phyloP scores from a whole-genome alignment of 805 yeast genomes.

The Saccharomycopsis malanga region DNA sequence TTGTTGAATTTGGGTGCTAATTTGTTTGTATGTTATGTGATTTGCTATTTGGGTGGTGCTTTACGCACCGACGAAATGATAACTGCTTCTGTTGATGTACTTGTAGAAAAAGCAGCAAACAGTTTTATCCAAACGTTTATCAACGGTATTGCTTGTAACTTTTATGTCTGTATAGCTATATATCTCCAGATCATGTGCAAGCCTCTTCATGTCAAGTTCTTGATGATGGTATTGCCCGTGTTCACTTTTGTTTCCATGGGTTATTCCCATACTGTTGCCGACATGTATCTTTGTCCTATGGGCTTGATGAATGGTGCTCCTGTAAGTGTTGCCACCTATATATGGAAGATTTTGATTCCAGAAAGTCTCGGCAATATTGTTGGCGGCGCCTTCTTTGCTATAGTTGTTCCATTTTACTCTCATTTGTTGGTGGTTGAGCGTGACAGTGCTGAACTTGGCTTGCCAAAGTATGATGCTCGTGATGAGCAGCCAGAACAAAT shows the following conservation, averaged over 20 bases:
- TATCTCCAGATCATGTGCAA: conserved; percentile 72
- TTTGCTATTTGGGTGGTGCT: conserved; percentile 51
- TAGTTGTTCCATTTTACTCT: conserved; percentile 62
- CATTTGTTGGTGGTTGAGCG: conserved; percentile 67
- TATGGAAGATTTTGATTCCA: conserved; percentile 70
- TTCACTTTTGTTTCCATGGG: conserved; percentile 77
- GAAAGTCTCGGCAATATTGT: conserved; percentile 68
- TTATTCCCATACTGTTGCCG: conserved; percentile 76
- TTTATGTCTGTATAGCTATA: conserved; percentile 67
- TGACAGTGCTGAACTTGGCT: conserved; percentile 52
- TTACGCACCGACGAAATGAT: conserved; percentile 36
- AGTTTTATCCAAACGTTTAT: conserved; percentile 57
- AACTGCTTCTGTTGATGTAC: conserved; percentile 41
- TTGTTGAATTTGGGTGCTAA: conserved; percentile 58
- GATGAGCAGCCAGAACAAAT: conserved; percentile 79
- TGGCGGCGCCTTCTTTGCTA: conserved; percentile 68
- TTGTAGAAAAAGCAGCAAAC: conserved; percentile 36
- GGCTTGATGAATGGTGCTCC: conserved; percentile 60
- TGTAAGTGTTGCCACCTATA: conserved; percentile 52
- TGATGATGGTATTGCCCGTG: conserved; percentile 59
- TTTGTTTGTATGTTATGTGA: conserved; percentile 57
- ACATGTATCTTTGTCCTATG: conserved; percentile 61
- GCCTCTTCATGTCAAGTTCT: conserved; percentile 68
- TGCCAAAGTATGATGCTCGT: conserved; percentile 62
- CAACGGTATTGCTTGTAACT: conserved; percentile 72